Evolutionary conservation across 1,139 yeast species (phyloP).

Genomic region (Taphrina betulina): DNA sequence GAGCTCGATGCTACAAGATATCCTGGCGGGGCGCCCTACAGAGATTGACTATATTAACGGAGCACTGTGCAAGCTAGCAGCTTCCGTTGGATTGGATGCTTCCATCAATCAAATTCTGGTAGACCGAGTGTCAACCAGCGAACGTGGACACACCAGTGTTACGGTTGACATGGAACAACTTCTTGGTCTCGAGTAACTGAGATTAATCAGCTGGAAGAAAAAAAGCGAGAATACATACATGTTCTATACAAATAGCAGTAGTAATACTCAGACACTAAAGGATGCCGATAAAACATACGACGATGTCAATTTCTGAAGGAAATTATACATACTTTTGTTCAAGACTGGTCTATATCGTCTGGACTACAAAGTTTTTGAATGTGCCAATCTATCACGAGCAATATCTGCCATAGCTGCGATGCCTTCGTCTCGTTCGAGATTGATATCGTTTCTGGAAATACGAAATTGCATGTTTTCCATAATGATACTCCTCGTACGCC

Average conservation of each 20-base stretch:
- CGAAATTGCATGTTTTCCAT: slow-evolving; percentile 65
- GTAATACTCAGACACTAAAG: too few relatives aligned
- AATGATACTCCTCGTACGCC: slow-evolving; percentile 64
- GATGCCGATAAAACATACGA: too few relatives aligned
- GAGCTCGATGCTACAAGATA: slow-evolving; percentile 87
- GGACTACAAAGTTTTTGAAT: not conserved
- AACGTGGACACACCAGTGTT: too few relatives aligned
- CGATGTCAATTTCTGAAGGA: too few relatives aligned
- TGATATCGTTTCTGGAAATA: slow-evolving; percentile 49
- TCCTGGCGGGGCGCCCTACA: slow-evolving; percentile 58
- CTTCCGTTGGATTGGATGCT: slow-evolving; percentile 47
- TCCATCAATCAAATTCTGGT: slow-evolving; percentile 47
- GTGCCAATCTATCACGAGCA: slow-evolving; percentile 12
- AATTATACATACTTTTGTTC: too few relatives aligned
- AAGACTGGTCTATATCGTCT: too few relatives aligned
- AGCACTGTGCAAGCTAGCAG: slow-evolving; percentile 58
- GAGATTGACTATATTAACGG: slow-evolving; percentile 84
- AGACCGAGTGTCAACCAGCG: slow-evolving; percentile 2
- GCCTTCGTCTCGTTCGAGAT: slow-evolving; percentile 10
- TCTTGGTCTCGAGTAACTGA: too few relatives aligned
- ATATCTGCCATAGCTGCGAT: slow-evolving; percentile 17
- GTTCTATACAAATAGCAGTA: too few relatives aligned
- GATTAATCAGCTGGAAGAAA: too few relatives aligned
- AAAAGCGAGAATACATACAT: too few relatives aligned
- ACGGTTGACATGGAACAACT: too few relatives aligned